Evolutionary conservation across 768 basidiomycete species (phyloP).

Genomic region (Leucocoprinus leucothites): DNA sequence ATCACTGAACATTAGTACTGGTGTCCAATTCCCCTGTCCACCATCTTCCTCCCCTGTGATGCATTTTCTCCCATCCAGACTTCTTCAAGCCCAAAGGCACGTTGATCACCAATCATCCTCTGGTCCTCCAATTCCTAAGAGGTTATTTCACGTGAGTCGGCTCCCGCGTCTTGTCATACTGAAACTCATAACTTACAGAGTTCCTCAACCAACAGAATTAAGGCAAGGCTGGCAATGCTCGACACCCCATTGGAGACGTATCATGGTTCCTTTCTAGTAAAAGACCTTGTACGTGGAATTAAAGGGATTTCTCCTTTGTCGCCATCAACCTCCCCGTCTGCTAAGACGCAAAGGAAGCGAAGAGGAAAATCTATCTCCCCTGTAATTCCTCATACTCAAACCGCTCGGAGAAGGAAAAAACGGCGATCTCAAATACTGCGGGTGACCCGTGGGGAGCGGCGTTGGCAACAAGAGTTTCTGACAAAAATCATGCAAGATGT

Average conservation of each 20-base stretch:
- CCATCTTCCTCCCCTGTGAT: not conserved
- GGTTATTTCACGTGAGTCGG: not conserved
- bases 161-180: not conserved
- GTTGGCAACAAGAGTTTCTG: slow-evolving; percentile 41
- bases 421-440: not conserved
- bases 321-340: too few relatives aligned
- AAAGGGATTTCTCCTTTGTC: too few relatives aligned
- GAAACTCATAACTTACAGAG: slow-evolving; percentile 12
- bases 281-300: too few relatives aligned
- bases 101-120: not conserved
- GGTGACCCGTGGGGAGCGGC: not conserved
- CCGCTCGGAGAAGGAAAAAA: not conserved
- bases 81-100: not conserved
- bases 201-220: not conserved
- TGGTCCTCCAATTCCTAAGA: not conserved
- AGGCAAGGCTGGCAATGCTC: not conserved
- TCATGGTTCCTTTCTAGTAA: too few relatives aligned
- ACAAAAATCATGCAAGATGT: slow-evolving; percentile 40
- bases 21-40: not conserved
- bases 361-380: too few relatives aligned
- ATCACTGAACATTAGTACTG: not conserved
- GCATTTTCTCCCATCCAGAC: slow-evolving; percentile 10
- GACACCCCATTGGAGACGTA: not conserved
- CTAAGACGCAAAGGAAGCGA: too few relatives aligned
- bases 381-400: too few relatives aligned